phyloP scores from a whole-genome alignment of 176 grass and related monocot genomes.

The Stipa capillata region DNA sequence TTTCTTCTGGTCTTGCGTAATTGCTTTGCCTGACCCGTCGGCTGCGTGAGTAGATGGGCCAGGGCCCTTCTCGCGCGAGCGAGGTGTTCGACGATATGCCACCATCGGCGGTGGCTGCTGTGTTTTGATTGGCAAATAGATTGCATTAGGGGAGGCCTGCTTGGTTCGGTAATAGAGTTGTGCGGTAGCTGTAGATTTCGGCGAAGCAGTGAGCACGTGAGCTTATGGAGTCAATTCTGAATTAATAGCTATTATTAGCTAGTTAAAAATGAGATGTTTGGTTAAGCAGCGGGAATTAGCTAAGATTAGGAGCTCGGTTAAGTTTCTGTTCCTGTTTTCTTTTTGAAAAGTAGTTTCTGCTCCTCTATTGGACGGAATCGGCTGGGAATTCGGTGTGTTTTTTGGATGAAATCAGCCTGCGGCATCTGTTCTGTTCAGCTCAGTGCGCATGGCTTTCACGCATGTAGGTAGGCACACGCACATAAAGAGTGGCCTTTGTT shows the following conservation, averaged over 20 bases:
- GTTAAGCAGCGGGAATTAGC: too few relatives aligned
- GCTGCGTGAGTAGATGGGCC: too few relatives aligned
- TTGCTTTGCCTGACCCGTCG: not conserved
- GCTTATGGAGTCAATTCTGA: not conserved
- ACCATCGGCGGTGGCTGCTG: not conserved
- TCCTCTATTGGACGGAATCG: not conserved
- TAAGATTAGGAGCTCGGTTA: not conserved
- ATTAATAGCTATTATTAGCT: not conserved
- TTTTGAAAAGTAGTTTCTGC: not conserved
- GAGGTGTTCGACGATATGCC: conserved; percentile 25
- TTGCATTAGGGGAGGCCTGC: not conserved
- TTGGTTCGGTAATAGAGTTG: not conserved
- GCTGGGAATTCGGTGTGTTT: not conserved
- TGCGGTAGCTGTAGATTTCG: not conserved
- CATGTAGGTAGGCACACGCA: not conserved
- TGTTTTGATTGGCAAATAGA: not conserved
- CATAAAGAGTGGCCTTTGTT: conserved; percentile 12
- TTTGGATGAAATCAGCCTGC: not conserved
- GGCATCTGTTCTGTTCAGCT: not conserved
- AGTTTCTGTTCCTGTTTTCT: not conserved
- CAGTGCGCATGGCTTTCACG: conserved; percentile 27
- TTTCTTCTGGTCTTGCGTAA: not conserved
- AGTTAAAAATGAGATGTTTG: not conserved
- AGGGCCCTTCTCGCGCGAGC: too few relatives aligned
- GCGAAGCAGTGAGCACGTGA: not conserved